Base-by-base conservation (phyloP, 1,284 basidiomycete genomes). In the Austropuccinia psidii region DNA sequence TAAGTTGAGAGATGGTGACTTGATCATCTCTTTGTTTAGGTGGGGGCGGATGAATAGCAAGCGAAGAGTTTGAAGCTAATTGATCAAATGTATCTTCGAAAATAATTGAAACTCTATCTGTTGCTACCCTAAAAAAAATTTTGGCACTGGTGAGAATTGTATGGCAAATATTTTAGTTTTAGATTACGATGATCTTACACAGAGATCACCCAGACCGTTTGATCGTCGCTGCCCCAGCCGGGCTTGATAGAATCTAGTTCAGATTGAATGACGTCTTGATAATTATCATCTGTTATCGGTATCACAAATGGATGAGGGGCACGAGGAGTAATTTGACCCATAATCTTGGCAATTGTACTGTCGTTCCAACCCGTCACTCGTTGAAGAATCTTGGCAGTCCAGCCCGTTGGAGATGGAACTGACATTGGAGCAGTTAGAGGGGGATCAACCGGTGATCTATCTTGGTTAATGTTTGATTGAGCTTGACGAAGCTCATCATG, bases 121-220 rank as follows among this genome's bases (percentile, higher is more conserved):
- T 73, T 43, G 70, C 70, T 19, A 60, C 43, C 24, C 70, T 73
- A 31, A 4, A 31, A 43, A 21, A 31, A 27, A 9, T 21, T 8
- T 17, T 27, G 8, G 24, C 13, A 7, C 9, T 19, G n/a, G 6
- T n/a, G 17, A 50, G 35, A 13, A 37, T 62, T 9, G 21, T 24
- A 60, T 37, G 7, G 29, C 21, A 17, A 33, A 62, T 11, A 21
- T 9, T 61, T 31, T 29, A 9, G 17, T 1, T 33, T 4, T 27
- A 13, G n/a, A 50, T 7, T 67, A 41, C 13, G n/a, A 24, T 49
- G 27, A 65, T 39, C 60, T 8, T 54, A 73, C 70, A 73, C 61
- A 24, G 58, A 50, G 15, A 65, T 65, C n/a, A 73, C 58, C 70
- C 70, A 73, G 41, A 73, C 58, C 24, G 70, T 73, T 50, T 73